Conservation (phyloP, 78 protist species). For the Anaeramoeba ignava region DNA sequence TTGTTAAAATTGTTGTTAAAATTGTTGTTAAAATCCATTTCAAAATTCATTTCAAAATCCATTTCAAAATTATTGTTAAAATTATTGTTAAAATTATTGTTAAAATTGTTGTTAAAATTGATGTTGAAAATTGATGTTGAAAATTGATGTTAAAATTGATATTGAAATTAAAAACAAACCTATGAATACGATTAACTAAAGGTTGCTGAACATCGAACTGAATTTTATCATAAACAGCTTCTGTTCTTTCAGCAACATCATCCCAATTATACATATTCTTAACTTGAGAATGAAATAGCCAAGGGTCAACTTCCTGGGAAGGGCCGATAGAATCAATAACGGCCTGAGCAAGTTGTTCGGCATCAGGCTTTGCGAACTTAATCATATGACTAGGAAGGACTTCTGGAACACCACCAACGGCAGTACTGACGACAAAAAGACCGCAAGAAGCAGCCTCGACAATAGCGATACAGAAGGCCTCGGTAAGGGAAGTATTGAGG, state of each 20-base stretch:
- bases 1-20: too few species aligned
- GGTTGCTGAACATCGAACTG: too few species aligned
- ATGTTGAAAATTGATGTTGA: too few species aligned
- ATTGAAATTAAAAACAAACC: too few species aligned
- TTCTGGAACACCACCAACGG: constrained; percentile 18
- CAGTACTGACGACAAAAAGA: constrained; percentile 22
- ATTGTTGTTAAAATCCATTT: too few species aligned
- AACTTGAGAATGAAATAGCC: background rate
- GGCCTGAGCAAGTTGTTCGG: background rate
- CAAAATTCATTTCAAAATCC: too few species aligned
- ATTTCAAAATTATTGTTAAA: too few species aligned
- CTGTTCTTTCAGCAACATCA: background rate
- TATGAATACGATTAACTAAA: too few species aligned
- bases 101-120: too few species aligned
- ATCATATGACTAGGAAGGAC: background rate
- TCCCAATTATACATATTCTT: background rate
- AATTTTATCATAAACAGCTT: background rate
- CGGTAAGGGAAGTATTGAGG: constrained; percentile 86
- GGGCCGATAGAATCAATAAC: background rate
- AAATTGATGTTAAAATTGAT: too few species aligned
- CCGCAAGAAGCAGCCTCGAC: constrained; percentile 86
- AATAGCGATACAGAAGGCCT: constrained; percentile 95
- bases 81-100: too few species aligned
- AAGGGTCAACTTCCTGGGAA: background rate
- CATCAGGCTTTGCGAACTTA: background rate